phyloP scores from a whole-genome alignment of 192 early-diverging fungal genomes.

The Linnemannia hyalina region DNA sequence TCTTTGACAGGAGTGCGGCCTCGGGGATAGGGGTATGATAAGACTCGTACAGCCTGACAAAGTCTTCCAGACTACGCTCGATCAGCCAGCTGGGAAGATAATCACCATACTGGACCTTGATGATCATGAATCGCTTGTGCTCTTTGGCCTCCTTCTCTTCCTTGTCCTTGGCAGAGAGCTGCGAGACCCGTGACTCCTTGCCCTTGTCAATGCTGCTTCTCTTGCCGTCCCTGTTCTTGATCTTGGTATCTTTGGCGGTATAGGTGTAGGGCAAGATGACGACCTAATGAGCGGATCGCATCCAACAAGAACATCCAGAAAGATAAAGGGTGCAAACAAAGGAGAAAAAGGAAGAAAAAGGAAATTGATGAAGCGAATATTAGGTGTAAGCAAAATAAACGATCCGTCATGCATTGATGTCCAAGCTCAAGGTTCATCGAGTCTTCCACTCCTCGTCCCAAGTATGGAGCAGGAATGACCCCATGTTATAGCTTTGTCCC shows the following conservation, averaged over 20 bases:
- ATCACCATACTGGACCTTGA: constrained; percentile 53
- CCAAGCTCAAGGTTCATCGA: background rate
- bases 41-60: constrained; percentile 46
- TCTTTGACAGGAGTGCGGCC: constrained; percentile 16
- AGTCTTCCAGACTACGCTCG: constrained; percentile 50
- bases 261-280: constrained; percentile 51
- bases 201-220: background rate
- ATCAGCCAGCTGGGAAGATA: constrained; percentile 52
- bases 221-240: constrained; percentile 31
- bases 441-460: background rate
- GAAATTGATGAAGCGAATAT: background rate
- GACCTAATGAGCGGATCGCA: constrained; percentile 21
- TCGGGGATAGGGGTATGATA: constrained; percentile 51
- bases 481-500: background rate
- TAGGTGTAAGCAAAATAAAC: background rate
- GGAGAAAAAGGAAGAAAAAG: background rate
- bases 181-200: background rate
- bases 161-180: constrained; percentile 23
- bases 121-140: constrained; percentile 49
- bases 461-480: background rate
- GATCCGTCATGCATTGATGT: background rate
- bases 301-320: background rate
- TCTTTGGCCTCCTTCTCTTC: constrained; percentile 54
- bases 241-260: constrained; percentile 49
- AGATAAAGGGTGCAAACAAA: background rate